A percentile compares a stretch with the other conserved stretches of the same genome.
phyloP scores from a whole-genome alignment of 345 rosid species.

The Noccaea bulbosa region DNA sequence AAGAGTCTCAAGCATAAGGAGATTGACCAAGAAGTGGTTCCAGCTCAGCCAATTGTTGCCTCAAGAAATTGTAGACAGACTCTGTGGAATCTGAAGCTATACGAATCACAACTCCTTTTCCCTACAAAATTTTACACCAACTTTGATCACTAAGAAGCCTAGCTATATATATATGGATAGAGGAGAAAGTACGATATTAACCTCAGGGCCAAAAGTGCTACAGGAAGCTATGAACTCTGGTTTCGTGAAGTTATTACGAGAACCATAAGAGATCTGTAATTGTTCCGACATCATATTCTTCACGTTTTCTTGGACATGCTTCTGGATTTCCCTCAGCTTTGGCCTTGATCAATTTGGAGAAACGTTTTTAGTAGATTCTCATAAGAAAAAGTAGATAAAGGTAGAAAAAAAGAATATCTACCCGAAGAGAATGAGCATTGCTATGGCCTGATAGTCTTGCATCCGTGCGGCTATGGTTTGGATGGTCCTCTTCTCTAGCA shows the following conservation, averaged over 20 bases:
- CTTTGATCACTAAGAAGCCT: slow-evolving; percentile 6
- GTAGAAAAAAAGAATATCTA: slow-evolving; percentile 35
- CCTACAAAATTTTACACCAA: slow-evolving; percentile 50
- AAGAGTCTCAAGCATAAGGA: slow-evolving; percentile 57
- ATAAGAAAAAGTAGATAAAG: slow-evolving; percentile 7
- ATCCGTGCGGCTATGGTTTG: slow-evolving; percentile 59
- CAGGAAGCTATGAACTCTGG: slow-evolving; percentile 79
- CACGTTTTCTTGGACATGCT: slow-evolving; percentile 73
- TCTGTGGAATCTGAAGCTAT: slow-evolving; percentile 85
- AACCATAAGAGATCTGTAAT: slow-evolving; percentile 53
- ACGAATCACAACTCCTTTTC: slow-evolving; percentile 68
- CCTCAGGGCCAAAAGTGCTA: slow-evolving; percentile 84
- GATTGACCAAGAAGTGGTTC: slow-evolving; percentile 70
- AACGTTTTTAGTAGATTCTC: slow-evolving; percentile 26
- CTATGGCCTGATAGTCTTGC: slow-evolving; percentile 78
- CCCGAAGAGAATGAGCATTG: slow-evolving; percentile 88
- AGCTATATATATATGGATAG: not conserved
- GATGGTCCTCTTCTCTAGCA: slow-evolving; percentile 65
- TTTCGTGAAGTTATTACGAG: slow-evolving; percentile 42
- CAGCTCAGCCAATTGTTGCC: slow-evolving; percentile 59
- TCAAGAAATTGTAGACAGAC: slow-evolving; percentile 75
- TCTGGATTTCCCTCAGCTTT: slow-evolving; percentile 70
- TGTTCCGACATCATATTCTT: slow-evolving; percentile 77
- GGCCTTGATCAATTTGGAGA: slow-evolving; percentile 50
- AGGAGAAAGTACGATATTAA: slow-evolving; percentile 21